phyloP scores from a whole-genome alignment of 441 rosid genomes.

The Brassica balearica region DNA sequence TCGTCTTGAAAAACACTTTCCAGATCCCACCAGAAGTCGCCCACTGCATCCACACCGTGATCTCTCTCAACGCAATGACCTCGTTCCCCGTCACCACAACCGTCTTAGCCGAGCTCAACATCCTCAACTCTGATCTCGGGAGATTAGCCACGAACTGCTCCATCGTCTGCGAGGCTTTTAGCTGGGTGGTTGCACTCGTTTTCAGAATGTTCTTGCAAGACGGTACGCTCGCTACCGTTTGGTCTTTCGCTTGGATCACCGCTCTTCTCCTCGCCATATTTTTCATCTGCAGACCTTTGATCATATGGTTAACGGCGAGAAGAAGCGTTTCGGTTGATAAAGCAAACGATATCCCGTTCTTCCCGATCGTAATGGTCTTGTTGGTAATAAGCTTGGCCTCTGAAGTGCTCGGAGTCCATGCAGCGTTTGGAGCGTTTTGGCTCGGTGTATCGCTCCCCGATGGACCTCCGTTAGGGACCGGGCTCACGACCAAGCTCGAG shows the following conservation, averaged over 20 bases:
- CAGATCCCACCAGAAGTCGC: conserved; percentile 11
- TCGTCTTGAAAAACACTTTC: conserved; percentile 16
- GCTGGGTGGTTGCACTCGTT: conserved; percentile 4
- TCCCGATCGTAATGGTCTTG: conserved; percentile 29
- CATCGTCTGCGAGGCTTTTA: conserved; percentile 43
- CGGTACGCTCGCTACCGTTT: conserved; percentile 6
- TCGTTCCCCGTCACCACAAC: conserved; percentile 49
- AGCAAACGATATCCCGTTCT: conserved; percentile 37
- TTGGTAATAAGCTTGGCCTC: conserved; percentile 24
- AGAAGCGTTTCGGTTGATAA: conserved; percentile 25
- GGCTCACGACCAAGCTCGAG: conserved; percentile 43
- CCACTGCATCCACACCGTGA: conserved; percentile 22
- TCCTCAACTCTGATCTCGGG: conserved; percentile 64
- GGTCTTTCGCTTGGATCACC: background rate
- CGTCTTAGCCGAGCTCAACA: conserved; percentile 53
- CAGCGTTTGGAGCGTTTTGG: conserved; percentile 43
- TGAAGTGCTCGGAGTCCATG: conserved; percentile 37
- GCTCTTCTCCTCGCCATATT: background rate
- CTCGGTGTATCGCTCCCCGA: conserved; percentile 44
- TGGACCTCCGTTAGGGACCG: conserved; percentile 49
- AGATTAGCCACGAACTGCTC: conserved; percentile 49
- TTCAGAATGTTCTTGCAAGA: conserved; percentile 16
- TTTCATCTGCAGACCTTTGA: conserved; percentile 35
- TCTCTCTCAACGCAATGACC: conserved; percentile 39
- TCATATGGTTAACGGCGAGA: conserved; percentile 38